Evolutionary conservation across 345 rosid species (phyloP).

Genomic region (Salix arbutifolia): DNA sequence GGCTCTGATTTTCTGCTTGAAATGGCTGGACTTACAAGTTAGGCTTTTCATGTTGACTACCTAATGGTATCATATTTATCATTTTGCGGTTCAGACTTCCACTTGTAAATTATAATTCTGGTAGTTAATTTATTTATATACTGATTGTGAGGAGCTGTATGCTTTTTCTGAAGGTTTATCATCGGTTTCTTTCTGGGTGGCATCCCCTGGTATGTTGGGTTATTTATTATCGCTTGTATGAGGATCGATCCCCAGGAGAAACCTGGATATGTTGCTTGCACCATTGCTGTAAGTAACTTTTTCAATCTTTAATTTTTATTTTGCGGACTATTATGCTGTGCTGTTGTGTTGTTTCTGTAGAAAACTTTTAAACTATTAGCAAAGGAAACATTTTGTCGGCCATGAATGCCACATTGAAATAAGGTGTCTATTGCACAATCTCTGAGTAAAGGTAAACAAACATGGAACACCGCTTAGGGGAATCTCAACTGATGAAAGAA

Average conservation of each 20-base stretch:
- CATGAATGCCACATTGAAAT: not conserved
- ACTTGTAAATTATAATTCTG: not conserved
- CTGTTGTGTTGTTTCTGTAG: not conserved
- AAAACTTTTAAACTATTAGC: not conserved
- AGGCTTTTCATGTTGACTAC: not conserved
- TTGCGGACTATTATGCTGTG: not conserved
- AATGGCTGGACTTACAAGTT: not conserved
- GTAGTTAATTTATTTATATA: not conserved
- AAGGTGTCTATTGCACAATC: not conserved
- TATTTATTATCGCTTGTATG: constrained; percentile 52
- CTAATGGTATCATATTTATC: not conserved
- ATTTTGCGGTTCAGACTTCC: not conserved
- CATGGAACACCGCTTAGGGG: not conserved
- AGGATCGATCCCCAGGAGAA: constrained; percentile 78
- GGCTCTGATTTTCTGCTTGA: not conserved
- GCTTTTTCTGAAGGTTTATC: constrained; percentile 53
- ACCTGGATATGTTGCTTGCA: constrained; percentile 88
- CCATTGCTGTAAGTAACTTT: constrained; percentile 59
- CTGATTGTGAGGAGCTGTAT: constrained; percentile 12
- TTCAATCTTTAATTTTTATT: not conserved
- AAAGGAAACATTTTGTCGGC: not conserved
- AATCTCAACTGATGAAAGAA: not conserved
- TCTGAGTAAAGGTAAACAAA: too few relatives aligned
- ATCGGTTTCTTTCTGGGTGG: constrained; percentile 79
- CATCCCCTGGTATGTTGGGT: constrained; percentile 86